A percentile compares a stretch with the other conserved stretches of the same genome.
These are phyloP conservation scores for Yamadazyma friedrichii DNA, from an alignment of 1,139 yeast genomes.

Conservation along the genomic window DNA sequence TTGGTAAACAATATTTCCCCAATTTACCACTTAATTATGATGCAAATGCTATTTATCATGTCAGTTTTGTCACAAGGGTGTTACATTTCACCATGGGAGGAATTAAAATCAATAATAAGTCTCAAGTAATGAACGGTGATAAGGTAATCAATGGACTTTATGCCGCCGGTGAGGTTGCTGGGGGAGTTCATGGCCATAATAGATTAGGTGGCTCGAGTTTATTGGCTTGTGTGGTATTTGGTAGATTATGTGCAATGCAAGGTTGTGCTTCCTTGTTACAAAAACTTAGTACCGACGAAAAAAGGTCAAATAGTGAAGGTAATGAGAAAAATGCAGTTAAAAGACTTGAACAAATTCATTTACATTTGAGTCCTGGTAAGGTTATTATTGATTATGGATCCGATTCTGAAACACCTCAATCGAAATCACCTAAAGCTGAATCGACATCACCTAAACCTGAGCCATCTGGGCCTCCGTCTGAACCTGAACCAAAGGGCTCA, in stretches of 20 bases:
- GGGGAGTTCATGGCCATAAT: constrained; percentile 40
- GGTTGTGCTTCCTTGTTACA: constrained; percentile 34
- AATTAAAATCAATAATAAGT: constrained; percentile 58
- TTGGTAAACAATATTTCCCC: constrained; percentile 52
- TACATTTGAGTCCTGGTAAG: constrained; percentile 45
- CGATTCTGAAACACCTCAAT: constrained; percentile 6
- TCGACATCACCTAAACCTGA: background rate
- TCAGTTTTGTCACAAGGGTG: constrained; percentile 67
- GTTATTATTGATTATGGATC: constrained; percentile 30
- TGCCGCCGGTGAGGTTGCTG: constrained; percentile 42
- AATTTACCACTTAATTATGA: constrained; percentile 44
- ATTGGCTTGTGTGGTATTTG: constrained; percentile 42
- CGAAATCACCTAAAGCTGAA: background rate
- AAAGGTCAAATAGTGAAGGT: background rate
- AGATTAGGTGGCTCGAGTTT: constrained; percentile 39
- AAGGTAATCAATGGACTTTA: constrained; percentile 53
- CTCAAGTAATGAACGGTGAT: constrained; percentile 47
- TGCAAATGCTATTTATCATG: constrained; percentile 36
- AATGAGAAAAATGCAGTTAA: constrained; percentile 16
- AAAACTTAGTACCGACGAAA: constrained; percentile 20
- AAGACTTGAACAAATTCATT: constrained; percentile 42
- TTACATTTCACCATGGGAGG: constrained; percentile 91
- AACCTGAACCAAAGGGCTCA: constrained; percentile 13
- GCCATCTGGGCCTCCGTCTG: too few species aligned
- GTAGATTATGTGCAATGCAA: constrained; percentile 56